These are phyloP conservation scores for Quercus agrifolia DNA, from an alignment of 306 rosid genomes.

Conservation along the genomic window DNA sequence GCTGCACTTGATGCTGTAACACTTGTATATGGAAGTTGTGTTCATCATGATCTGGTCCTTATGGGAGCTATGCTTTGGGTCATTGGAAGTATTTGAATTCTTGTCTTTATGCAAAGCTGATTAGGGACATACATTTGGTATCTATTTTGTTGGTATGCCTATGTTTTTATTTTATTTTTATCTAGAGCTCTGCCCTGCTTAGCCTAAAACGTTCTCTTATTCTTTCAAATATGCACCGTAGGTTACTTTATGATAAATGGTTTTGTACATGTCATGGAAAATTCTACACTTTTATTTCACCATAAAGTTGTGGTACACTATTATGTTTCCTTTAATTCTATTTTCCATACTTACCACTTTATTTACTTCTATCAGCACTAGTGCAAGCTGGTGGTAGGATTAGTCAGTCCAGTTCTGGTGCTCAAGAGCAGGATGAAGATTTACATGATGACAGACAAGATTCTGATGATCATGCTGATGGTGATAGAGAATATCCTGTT, in stretches of 20 bases:
- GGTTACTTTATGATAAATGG: neutral
- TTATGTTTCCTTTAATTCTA: neutral
- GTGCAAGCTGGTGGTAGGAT: conserved; percentile 38
- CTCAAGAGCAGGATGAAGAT: conserved; percentile 41
- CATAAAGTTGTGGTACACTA: neutral
- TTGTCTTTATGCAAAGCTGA: neutral
- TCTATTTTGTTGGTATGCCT: neutral
- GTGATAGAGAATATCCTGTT: conserved; percentile 44
- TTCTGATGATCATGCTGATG: conserved; percentile 47
- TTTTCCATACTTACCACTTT: neutral
- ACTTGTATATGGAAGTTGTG: no score
- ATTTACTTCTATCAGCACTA: conserved; percentile 33
- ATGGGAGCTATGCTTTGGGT: neutral
- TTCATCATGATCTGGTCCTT: neutral
- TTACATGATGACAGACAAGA: conserved; percentile 42
- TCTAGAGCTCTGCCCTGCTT: neutral
- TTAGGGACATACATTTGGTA: neutral
- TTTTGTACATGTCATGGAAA: neutral
- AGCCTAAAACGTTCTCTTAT: neutral
- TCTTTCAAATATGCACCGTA: neutral
- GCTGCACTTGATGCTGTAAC: no score
- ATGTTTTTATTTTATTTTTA: no score
- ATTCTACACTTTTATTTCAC: neutral
- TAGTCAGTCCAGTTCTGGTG: conserved; percentile 32
- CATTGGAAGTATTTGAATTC: neutral